phyloP scores from a whole-genome alignment of 192 early-diverging fungal genomes.

The Lobosporangium transversale region DNA sequence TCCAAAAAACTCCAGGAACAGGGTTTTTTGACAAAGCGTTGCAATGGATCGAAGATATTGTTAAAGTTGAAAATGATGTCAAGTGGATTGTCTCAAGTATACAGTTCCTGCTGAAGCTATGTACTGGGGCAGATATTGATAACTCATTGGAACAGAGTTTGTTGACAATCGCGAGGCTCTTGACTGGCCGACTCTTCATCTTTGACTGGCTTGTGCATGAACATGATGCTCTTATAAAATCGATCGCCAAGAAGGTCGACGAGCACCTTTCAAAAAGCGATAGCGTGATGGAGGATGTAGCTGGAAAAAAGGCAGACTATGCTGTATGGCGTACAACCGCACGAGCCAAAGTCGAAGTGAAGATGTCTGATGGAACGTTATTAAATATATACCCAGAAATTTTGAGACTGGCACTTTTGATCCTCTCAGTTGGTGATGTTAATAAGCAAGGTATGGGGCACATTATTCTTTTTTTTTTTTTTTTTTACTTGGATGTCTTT shows the following conservation, averaged over 20 bases:
- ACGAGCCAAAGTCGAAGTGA: conserved; percentile 12
- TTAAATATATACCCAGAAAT: conserved; percentile 34
- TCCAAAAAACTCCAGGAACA: conserved; percentile 13
- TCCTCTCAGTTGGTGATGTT: conserved; percentile 17
- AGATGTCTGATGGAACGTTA: conserved; percentile 11
- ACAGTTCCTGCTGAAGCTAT: conserved; percentile 35
- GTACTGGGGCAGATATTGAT: conserved; percentile 6
- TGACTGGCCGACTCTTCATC: conserved; percentile 15
- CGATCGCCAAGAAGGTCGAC: conserved; percentile 12
- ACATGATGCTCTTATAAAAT: conserved; percentile 6
- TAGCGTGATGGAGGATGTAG: conserved; percentile 31
- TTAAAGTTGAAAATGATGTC: conserved; percentile 9
- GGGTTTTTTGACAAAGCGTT: conserved; percentile 34
- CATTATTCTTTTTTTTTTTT: too few species aligned
- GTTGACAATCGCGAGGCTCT: conserved; percentile 13
- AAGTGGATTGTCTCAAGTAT: conserved; percentile 22
- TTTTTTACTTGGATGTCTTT: background rate
- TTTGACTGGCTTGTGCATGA: conserved; percentile 39
- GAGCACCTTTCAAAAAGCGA: conserved; percentile 29
- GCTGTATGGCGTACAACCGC: background rate
- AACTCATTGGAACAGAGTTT: conserved; percentile 26
- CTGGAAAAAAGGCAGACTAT: conserved; percentile 5
- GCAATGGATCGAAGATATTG: conserved; percentile 34
- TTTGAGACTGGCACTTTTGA: conserved; percentile 23
- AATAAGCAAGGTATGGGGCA: conserved; percentile 33